Evolutionary conservation across 2,329 filamentous ascomycete genomes (phyloP), one percentile per base, ranked within the genome.

Genomic region (Aspergillus pseudonomiae): DNA sequence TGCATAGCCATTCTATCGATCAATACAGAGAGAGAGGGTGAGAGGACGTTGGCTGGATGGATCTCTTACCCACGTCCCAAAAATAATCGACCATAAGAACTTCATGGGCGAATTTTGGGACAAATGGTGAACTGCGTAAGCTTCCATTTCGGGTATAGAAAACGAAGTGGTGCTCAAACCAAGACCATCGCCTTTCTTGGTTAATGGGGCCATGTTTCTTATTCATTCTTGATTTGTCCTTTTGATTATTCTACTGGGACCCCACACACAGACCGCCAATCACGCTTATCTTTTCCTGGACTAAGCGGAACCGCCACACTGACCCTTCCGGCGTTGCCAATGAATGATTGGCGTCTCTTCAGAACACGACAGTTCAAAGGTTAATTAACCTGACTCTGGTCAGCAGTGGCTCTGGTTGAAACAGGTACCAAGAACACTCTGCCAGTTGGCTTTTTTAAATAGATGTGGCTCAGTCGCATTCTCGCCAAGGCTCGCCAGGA

Each of bases 231-330:
- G 12, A 41, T 52, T 62, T 57, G 28, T 12, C 30, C 58, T 34
- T 54, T 41, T 41, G 39, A n/a, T 41, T 24, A 16, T 52, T 34
- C 21, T 24, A 43, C 19, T 59, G 45, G 50, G 41, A 34, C 28
- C 52, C 36, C 57, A 54, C 34, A 11, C 53, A 11, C 34, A 16
- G 19, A 10, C 16, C 19, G 45, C 63, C 61, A 65, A 65, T 65
- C 53, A 59, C 53, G 59, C 62, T 59, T 62, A 62, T 58, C 62
- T 32, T 57, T 62, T 61, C 61, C 50, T 57, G 56, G 57, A 53
- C 34, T 39, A 50, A 60, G 59, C 52, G 24, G 52, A 59, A 62
- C 59, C 46, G 57, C 60, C 59, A 64, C 39, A 57, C 34, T 30
- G 11, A n/a, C 9, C 26, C 16, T 7, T 45, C 4, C 16, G 11